A percentile compares a stretch with the other conserved stretches of the same genome.
Evolutionary conservation across 495 filamentous ascomycete species (phyloP).

Genomic region (Hypoxylon fragiforme): DNA sequence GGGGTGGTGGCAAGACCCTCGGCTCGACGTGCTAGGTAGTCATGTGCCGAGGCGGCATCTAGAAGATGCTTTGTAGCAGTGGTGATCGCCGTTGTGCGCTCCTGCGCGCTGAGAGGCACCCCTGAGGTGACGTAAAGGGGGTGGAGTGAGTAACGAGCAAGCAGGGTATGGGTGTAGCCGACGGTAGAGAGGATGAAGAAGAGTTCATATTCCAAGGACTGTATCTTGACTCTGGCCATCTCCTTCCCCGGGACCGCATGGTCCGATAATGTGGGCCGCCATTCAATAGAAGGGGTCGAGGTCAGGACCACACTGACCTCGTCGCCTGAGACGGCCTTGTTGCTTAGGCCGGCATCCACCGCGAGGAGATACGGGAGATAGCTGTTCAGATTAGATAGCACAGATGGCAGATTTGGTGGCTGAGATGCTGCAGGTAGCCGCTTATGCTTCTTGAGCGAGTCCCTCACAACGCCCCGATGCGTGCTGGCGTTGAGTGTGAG

Average conservation of each 20-base stretch:
- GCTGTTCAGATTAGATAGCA: slow-evolving; percentile 67
- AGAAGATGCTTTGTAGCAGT: slow-evolving; percentile 78
- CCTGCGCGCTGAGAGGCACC: slow-evolving; percentile 62
- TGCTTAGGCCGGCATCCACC: slow-evolving; percentile 68
- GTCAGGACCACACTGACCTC: slow-evolving; percentile 63
- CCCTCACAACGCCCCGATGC: slow-evolving; percentile 73
- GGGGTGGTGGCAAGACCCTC: slow-evolving; percentile 36
- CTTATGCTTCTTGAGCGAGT: slow-evolving; percentile 80
- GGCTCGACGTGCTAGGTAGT: slow-evolving; percentile 60
- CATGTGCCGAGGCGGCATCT: slow-evolving; percentile 76
- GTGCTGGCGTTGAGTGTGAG: slow-evolving; percentile 77
- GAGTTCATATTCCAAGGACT: slow-evolving; percentile 80
- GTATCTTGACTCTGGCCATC: slow-evolving; percentile 63
- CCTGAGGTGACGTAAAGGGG: slow-evolving; percentile 57
- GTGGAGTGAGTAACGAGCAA: slow-evolving; percentile 62
- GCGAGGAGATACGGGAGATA: slow-evolving; percentile 82
- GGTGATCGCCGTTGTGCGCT: slow-evolving; percentile 68
- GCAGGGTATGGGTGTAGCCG: slow-evolving; percentile 69
- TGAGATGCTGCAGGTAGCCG: slow-evolving; percentile 70
- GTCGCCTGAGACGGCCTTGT: slow-evolving; percentile 54
- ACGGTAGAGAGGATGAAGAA: slow-evolving; percentile 76
- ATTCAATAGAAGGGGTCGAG: slow-evolving; percentile 64
- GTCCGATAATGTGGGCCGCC: slow-evolving; percentile 78
- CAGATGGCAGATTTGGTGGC: slow-evolving; percentile 62
- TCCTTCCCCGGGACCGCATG: slow-evolving; percentile 59